phyloP scores from a whole-genome alignment of 2,329 filamentous ascomycete genomes.

The Stagonosporopsis tanaceti region DNA sequence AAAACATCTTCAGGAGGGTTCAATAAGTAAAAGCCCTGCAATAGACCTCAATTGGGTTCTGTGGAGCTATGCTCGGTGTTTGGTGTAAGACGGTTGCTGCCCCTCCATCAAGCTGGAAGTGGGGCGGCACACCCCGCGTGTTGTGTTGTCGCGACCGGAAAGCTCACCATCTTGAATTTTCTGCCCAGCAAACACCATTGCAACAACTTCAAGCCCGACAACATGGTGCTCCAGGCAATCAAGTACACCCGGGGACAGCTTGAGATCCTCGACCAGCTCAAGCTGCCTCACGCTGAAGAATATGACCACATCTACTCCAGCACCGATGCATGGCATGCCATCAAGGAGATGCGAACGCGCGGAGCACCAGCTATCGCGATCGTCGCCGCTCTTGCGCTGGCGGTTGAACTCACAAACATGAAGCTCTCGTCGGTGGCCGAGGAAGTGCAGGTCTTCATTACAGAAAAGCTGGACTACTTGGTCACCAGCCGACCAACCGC shows the following conservation, averaged over 20 bases:
- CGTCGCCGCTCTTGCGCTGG: slow-evolving; percentile 88
- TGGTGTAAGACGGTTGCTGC: slow-evolving; percentile 2
- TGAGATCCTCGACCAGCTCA: slow-evolving; percentile 83
- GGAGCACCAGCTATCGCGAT: slow-evolving; percentile 96
- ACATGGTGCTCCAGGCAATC: slow-evolving; percentile 75
- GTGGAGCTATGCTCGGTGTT: not conserved
- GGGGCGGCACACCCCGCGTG: slow-evolving; percentile 13
- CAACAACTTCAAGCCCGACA: slow-evolving; percentile 20
- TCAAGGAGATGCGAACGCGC: slow-evolving; percentile 79
- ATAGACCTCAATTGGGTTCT: not conserved
- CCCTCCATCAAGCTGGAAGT: slow-evolving; percentile 10
- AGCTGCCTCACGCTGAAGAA: slow-evolving; percentile 79
- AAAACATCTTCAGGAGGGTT: not conserved
- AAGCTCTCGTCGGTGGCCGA: slow-evolving; percentile 63
- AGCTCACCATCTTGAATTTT: slow-evolving; percentile 34
- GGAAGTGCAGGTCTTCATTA: slow-evolving; percentile 72
- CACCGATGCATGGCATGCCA: slow-evolving; percentile 82
- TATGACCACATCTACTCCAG: slow-evolving; percentile 76
- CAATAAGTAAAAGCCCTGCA: not conserved
- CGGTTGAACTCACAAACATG: slow-evolving; percentile 77
- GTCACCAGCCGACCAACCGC: slow-evolving; percentile 91
- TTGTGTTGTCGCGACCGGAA: slow-evolving; percentile 10
- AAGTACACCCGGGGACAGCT: slow-evolving; percentile 76
- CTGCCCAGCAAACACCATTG: slow-evolving; percentile 10
- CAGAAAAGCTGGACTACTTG: slow-evolving; percentile 82